phyloP scores from a whole-genome alignment of 2,329 filamentous ascomycete species.

The Mollisia scopiformis region DNA sequence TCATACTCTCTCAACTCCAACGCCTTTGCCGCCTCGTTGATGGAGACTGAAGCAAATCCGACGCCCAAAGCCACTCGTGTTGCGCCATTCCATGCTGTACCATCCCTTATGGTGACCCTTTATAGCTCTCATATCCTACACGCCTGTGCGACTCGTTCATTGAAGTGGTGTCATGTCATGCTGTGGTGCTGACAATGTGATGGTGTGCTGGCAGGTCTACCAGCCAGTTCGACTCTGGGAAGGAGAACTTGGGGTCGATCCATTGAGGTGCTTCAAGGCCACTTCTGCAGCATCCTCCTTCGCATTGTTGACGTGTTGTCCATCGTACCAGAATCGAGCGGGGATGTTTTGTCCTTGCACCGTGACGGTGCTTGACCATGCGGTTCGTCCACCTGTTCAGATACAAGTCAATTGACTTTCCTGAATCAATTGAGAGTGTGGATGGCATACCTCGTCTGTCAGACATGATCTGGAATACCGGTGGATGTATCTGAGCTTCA shows the following conservation, averaged over 20 bases:
- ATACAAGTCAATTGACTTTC: slow-evolving; percentile 32
- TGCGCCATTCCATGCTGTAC: slow-evolving; percentile 36
- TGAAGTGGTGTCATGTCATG: slow-evolving; percentile 12
- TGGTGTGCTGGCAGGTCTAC: slow-evolving; percentile 33
- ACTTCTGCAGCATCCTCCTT: slow-evolving; percentile 90
- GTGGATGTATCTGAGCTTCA: slow-evolving; percentile 53
- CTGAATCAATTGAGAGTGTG: not conserved
- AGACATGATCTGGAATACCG: slow-evolving; percentile 72
- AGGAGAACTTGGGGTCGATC: slow-evolving; percentile 45
- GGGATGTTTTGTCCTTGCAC: slow-evolving; percentile 65
- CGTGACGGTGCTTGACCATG: slow-evolving; percentile 84
- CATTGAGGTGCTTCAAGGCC: slow-evolving; percentile 62
- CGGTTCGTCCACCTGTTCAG: slow-evolving; percentile 77
- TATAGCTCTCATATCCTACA: slow-evolving; percentile 36
- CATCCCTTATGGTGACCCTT: slow-evolving; percentile 28
- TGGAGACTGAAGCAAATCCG: slow-evolving; percentile 32
- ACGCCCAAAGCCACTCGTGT: slow-evolving; percentile 33
- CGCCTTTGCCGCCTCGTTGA: slow-evolving; percentile 32
- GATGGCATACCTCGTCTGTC: slow-evolving; percentile 68
- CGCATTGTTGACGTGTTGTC: slow-evolving; percentile 83
- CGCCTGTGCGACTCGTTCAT: slow-evolving; percentile 20
- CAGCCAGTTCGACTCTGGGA: slow-evolving; percentile 42
- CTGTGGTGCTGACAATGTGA: slow-evolving; percentile 6
- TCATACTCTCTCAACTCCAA: slow-evolving; percentile 27
- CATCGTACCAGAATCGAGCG: slow-evolving; percentile 92